Evolutionary conservation across 441 rosid species (phyloP).

Genomic region (Pelargonium citronellum): DNA sequence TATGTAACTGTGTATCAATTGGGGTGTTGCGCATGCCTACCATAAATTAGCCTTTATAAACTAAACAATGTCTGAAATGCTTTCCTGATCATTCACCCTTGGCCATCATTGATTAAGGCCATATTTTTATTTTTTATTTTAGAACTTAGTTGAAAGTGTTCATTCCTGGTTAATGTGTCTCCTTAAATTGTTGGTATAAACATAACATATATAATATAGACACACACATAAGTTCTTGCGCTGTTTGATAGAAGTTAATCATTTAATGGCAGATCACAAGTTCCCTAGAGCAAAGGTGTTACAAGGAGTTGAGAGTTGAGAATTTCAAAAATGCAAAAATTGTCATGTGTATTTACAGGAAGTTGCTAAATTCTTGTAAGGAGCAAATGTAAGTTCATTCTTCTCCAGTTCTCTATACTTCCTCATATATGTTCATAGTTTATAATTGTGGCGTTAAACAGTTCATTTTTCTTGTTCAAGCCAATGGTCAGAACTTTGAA

Average conservation of each 20-base stretch:
- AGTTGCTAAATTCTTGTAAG: conserved; percentile 67
- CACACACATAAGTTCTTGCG: neutral
- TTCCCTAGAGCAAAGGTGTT: conserved; percentile 73
- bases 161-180: neutral
- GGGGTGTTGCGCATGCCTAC: neutral
- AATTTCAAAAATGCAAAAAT: conserved; percentile 76
- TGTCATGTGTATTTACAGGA: conserved; percentile 67
- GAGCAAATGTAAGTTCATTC: conserved; percentile 75
- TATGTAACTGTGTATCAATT: neutral
- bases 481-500: neutral
- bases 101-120: neutral
- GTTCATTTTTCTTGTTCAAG: neutral
- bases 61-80: neutral
- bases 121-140: neutral
- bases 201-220: too few relatives aligned
- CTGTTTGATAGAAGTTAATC: neutral
- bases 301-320: conserved; percentile 78
- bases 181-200: neutral
- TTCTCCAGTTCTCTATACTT: conserved; percentile 10
- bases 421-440: neutral
- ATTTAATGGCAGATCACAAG: conserved; percentile 51
- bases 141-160: neutral
- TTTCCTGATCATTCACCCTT: neutral
- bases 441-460: neutral
- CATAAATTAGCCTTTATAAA: neutral